Evolutionary conservation across 768 basidiomycete species (phyloP).

Genomic region (Flagelloscypha sp.): DNA sequence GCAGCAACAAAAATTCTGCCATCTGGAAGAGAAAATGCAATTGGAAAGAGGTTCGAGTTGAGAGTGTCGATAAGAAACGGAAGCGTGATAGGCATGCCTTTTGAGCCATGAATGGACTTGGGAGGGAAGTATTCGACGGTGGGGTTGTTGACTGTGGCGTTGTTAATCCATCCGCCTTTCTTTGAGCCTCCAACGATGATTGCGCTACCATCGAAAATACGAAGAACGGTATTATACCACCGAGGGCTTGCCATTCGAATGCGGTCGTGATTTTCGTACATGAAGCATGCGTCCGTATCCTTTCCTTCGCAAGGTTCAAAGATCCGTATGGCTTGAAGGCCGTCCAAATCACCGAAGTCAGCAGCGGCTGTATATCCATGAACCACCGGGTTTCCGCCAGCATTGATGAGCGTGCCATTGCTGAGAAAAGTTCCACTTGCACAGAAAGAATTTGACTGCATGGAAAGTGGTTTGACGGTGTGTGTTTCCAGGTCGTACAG

Average conservation of each 20-base stretch:
- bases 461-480: conserved; percentile 47
- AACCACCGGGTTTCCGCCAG: conserved; percentile 78
- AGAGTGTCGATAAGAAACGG: conserved; percentile 63
- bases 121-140: conserved; percentile 80
- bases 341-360: conserved; percentile 71
- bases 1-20: conserved; percentile 69
- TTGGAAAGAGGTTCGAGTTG: conserved; percentile 78
- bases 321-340: conserved; percentile 64
- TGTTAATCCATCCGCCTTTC: conserved; percentile 84
- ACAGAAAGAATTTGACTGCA: conserved; percentile 81
- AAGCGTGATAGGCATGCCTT: conserved; percentile 57
- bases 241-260: conserved; percentile 71
- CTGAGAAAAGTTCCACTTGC: conserved; percentile 72
- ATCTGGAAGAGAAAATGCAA: conserved; percentile 64
- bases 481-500: conserved; percentile 64
- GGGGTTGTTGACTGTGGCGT: conserved; percentile 71
- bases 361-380: conserved; percentile 52
- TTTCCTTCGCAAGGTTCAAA: conserved; percentile 56
- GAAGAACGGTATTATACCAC: conserved; percentile 72
- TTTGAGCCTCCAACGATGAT: conserved; percentile 79
- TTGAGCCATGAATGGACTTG: conserved; percentile 58
- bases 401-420: conserved; percentile 71
- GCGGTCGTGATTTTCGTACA: conserved; percentile 55
- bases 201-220: conserved; percentile 68
- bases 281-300: conserved; percentile 40